phyloP scores from a whole-genome alignment of 1,284 basidiomycete species.

The Tylopilus sp. region DNA sequence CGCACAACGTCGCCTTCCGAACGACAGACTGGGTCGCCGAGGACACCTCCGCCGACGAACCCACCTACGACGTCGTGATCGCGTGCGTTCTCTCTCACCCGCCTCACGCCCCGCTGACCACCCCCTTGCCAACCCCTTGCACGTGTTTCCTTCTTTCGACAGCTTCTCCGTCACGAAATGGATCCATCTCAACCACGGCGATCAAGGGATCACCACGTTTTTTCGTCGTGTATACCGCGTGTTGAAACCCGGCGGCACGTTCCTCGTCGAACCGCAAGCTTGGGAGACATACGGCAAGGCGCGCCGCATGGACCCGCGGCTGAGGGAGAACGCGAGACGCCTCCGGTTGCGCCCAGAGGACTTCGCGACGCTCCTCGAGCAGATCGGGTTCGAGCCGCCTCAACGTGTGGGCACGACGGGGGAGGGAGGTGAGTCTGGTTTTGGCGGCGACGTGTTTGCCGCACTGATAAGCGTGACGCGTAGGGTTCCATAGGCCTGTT shows the following conservation, averaged over 20 bases:
- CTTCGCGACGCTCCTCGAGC: conserved; percentile 50
- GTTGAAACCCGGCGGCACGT: conserved; percentile 54
- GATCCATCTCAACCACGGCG: conserved; percentile 78
- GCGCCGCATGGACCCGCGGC: conserved; percentile 56
- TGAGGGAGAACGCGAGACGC: conserved; percentile 55
- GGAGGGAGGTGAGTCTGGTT: conserved; percentile 46
- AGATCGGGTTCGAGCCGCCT: conserved; percentile 58
- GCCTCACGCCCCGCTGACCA: not conserved
- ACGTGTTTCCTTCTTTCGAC: not conserved
- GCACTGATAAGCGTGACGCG: conserved; percentile 1
- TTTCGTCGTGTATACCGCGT: conserved; percentile 59
- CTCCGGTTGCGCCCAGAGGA: conserved; percentile 58
- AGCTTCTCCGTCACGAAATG: conserved; percentile 84
- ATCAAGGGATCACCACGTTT: conserved; percentile 60
- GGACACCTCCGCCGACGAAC: conserved; percentile 51
- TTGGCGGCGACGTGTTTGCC: not conserved
- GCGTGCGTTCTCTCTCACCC: conserved; percentile 48
- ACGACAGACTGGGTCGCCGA: conserved; percentile 66
- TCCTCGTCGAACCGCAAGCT: conserved; percentile 74
- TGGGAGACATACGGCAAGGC: conserved; percentile 79
- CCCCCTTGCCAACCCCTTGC: too few relatives aligned
- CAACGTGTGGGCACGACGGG: conserved; percentile 54
- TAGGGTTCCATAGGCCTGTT: conserved; percentile 49
- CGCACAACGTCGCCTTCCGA: conserved; percentile 70
- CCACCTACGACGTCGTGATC: conserved; percentile 67